These are phyloP conservation scores for Fusarium pseudoanthophilum DNA, from an alignment of 2,329 filamentous ascomycete genomes.

Conservation along the genomic window DNA sequence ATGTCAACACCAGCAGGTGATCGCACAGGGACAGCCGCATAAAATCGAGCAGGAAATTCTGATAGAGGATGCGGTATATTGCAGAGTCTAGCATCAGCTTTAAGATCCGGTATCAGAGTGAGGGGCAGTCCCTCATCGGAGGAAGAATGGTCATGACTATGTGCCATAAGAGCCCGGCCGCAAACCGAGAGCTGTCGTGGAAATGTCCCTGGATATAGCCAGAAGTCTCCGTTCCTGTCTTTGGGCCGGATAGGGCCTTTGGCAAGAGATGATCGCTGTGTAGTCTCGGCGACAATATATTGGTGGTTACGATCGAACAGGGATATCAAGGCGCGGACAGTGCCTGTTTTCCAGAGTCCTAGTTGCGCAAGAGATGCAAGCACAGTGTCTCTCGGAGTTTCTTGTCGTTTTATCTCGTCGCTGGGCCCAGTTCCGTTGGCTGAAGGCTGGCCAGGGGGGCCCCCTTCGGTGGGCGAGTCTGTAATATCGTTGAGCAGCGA, in stretches of 20 bases:
- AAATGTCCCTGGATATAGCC: slow-evolving; percentile 43
- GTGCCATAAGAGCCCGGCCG: slow-evolving; percentile 40
- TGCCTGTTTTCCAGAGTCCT: slow-evolving; percentile 55
- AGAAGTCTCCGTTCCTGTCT: slow-evolving; percentile 28
- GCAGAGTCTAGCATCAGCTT: slow-evolving; percentile 45
- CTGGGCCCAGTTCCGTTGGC: not conserved
- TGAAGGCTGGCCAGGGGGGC: not conserved
- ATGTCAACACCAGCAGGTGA: slow-evolving; percentile 54
- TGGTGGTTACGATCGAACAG: slow-evolving; percentile 61
- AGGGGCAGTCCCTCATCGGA: slow-evolving; percentile 44
- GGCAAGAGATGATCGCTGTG: slow-evolving; percentile 50
- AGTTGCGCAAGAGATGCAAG: slow-evolving; percentile 63
- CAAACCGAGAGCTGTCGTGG: slow-evolving; percentile 45
- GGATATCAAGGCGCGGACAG: slow-evolving; percentile 58
- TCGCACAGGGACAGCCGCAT: slow-evolving; percentile 55
- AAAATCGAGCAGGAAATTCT: slow-evolving; percentile 47
- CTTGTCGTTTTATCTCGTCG: not conserved
- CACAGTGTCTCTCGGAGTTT: slow-evolving; percentile 45
- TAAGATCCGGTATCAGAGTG: slow-evolving; percentile 50
- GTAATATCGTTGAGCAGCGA: slow-evolving; percentile 21
- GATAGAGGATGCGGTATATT: slow-evolving; percentile 35
- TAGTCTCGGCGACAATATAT: slow-evolving; percentile 62
- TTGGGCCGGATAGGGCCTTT: slow-evolving; percentile 39
- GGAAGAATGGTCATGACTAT: not conserved
- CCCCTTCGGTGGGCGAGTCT: slow-evolving; percentile 14